phyloP scores from a whole-genome alignment of 768 basidiomycete genomes.

The Phylloporus arenicola region DNA sequence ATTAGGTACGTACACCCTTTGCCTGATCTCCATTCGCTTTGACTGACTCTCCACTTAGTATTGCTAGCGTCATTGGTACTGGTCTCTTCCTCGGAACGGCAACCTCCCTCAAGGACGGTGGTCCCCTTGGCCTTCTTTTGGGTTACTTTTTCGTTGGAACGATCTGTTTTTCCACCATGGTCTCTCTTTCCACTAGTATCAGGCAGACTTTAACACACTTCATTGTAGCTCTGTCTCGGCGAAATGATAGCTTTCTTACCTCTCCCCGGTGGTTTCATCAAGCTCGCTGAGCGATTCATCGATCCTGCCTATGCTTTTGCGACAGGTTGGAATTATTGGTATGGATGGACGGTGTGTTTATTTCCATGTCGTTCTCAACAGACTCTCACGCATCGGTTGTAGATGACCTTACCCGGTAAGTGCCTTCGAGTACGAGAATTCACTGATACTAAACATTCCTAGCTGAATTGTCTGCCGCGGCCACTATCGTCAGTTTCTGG shows the following conservation, averaged over 20 bases:
- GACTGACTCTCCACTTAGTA: conserved; percentile 9
- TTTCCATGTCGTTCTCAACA: background rate
- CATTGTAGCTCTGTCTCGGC: conserved; percentile 29
- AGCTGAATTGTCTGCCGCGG: conserved; percentile 47
- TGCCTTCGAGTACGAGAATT: background rate
- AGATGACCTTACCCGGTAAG: conserved; percentile 26
- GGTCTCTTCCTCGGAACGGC: conserved; percentile 35
- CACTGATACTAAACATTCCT: conserved; percentile 5
- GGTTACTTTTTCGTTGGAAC: conserved; percentile 36
- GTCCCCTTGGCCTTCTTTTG: conserved; percentile 44
- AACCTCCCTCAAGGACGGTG: conserved; percentile 34
- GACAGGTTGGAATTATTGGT: conserved; percentile 40
- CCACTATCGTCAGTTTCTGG: conserved; percentile 49
- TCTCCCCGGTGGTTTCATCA: conserved; percentile 44
- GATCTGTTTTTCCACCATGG: conserved; percentile 38
- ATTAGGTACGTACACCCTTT: conserved; percentile 20
- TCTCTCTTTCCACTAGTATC: conserved; percentile 2
- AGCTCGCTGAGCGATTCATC: conserved; percentile 44
- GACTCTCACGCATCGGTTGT: background rate
- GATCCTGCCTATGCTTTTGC: conserved; percentile 43
- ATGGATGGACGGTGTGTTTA: conserved; percentile 30
- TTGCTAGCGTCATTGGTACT: conserved; percentile 40
- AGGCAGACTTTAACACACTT: background rate
- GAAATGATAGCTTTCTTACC: conserved; percentile 46
- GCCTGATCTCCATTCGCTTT: no score